Conservation (phyloP, 306 rosid species). For the Cyamopsis tetragonoloba region DNA sequence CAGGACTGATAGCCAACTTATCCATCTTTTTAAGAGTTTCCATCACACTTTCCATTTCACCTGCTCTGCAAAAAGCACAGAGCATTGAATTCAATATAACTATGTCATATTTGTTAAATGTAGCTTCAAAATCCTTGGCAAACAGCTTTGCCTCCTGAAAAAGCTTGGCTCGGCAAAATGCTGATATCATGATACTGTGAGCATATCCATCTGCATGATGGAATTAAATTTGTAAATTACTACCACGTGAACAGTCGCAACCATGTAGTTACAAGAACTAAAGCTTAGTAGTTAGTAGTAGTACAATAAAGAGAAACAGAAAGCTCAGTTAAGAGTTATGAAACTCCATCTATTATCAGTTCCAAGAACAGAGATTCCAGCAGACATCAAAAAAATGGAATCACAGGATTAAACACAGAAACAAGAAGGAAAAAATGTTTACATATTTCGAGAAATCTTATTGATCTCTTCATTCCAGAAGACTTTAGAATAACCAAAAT, state of each 20-base stretch:
- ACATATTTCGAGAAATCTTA: neutral
- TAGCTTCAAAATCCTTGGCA: conserved; percentile 75
- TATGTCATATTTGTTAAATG: conserved; percentile 68
- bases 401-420: neutral
- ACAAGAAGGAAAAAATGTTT: neutral
- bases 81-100: conserved; percentile 87
- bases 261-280: neutral
- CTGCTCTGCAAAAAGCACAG: conserved; percentile 93
- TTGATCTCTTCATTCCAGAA: neutral
- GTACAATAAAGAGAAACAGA: neutral
- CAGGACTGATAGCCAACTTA: conserved; percentile 76
- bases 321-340: neutral
- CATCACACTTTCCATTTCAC: conserved; percentile 93
- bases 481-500: conserved; percentile 3
- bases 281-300: too few relatives aligned
- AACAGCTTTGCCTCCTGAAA: conserved; percentile 78
- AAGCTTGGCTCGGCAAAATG: conserved; percentile 78
- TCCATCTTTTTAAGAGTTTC: conserved; percentile 91
- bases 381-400: neutral
- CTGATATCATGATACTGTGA: conserved; percentile 92
- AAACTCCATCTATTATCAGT: conserved; percentile 1
- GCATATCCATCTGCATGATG: conserved; percentile 84
- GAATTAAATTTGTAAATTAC: conserved; percentile 16
- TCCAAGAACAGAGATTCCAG: conserved; percentile 9
- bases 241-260: conserved; percentile 19